Percentiles rank a stretch among this genome's conserved stretches.
These are phyloP conservation scores for Yueomyces sp. DNA, from an alignment of 805 yeast species.

Conservation along the genomic window DNA sequence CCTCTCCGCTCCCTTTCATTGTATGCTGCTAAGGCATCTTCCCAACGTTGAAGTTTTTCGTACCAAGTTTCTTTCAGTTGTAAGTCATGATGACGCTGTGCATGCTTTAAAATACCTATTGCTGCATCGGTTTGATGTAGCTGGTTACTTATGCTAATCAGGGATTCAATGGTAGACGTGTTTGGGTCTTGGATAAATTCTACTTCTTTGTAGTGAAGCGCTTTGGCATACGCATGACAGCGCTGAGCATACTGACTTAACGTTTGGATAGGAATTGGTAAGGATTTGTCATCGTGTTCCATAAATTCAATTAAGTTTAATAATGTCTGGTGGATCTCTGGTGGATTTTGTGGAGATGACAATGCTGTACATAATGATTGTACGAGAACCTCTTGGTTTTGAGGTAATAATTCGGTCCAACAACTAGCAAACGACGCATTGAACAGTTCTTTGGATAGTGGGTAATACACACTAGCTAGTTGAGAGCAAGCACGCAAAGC, in stretches of 20 bases:
- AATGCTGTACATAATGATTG: slow-evolving; percentile 76
- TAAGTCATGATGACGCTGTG: slow-evolving; percentile 78
- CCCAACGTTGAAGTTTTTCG: slow-evolving; percentile 95
- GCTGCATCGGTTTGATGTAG: slow-evolving; percentile 97
- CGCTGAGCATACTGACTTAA: slow-evolving; percentile 87
- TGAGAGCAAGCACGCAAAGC: slow-evolving; percentile 88
- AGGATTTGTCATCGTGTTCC: slow-evolving; percentile 94
- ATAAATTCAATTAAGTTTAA: slow-evolving; percentile 86
- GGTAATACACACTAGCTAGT: slow-evolving; percentile 74
- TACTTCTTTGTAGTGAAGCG: slow-evolving; percentile 86
- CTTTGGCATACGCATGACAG: slow-evolving; percentile 96
- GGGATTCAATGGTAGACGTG: slow-evolving; percentile 79
- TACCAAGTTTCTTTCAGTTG: slow-evolving; percentile 97
- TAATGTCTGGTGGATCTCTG: slow-evolving; percentile 85
- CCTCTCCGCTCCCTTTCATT: slow-evolving; percentile 52
- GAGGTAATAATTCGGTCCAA: slow-evolving; percentile 85
- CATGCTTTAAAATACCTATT: slow-evolving; percentile 88
- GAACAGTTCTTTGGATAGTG: slow-evolving; percentile 80
- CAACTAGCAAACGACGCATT: slow-evolving; percentile 92
- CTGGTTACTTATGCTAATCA: slow-evolving; percentile 86
- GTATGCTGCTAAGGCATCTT: slow-evolving; percentile 87
- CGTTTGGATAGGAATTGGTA: slow-evolving; percentile 83
- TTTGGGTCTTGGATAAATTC: slow-evolving; percentile 92
- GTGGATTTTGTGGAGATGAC: slow-evolving; percentile 84
- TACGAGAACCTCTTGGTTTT: slow-evolving; percentile 79